Evolutionary conservation across 140 eudicot species (phyloP).

Genomic region (Erigeron philadelphicus): DNA sequence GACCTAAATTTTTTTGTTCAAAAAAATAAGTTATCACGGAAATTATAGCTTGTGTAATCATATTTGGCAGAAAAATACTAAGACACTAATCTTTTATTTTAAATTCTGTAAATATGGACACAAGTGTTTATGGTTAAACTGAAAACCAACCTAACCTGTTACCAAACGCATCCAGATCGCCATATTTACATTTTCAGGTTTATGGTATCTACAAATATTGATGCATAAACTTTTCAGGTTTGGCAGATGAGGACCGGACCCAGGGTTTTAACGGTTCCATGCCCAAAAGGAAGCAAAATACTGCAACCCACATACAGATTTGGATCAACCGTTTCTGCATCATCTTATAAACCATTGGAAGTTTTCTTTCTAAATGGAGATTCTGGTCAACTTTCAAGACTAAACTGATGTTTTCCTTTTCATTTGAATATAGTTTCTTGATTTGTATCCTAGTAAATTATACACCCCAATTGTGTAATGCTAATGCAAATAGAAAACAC

Average conservation of each 20-base stretch:
- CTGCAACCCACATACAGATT: conserved; percentile 94
- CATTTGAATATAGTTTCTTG: neutral
- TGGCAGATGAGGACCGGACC: conserved; percentile 99
- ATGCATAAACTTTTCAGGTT: conserved; percentile 39
- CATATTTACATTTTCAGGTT: neutral
- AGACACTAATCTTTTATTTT: neutral
- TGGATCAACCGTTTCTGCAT: conserved; percentile 43
- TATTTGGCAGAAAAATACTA: no score
- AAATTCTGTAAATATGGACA: neutral
- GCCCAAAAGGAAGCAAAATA: conserved; percentile 79
- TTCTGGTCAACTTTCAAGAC: conserved; percentile 79
- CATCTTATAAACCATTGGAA: conserved; percentile 71
- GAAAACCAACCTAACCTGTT: neutral
- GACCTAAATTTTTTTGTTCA: no score
- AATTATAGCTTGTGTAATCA: neutral
- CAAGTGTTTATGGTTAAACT: neutral
- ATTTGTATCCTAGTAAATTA: conserved; percentile 7
- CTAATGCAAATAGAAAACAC: conserved; percentile 9
- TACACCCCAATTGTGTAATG: conserved; percentile 12
- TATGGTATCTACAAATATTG: neutral
- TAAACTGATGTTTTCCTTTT: conserved; percentile 32
- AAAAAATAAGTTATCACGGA: neutral
- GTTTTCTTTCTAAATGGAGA: conserved; percentile 90
- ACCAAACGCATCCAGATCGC: neutral
- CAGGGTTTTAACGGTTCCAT: conserved; percentile 62